Conservation (phyloP, 2,329 filamentous ascomycete species). For the Chalara sp. region DNA sequence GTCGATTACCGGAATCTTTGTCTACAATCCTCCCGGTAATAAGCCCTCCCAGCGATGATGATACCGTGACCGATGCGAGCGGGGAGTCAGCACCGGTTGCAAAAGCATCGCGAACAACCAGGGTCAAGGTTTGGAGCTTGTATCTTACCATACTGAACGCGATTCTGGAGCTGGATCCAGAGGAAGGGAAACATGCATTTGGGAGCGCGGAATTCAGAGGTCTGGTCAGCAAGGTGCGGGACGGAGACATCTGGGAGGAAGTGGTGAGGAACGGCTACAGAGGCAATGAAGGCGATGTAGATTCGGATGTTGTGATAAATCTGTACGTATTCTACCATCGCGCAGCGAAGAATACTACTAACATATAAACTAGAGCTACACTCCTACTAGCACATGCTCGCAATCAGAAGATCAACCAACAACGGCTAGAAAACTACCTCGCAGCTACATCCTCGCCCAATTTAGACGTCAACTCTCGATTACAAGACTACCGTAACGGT, state of each 20-base stretch:
- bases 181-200: conserved; percentile 85
- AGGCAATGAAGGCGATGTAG: conserved; percentile 81
- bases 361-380: conserved; percentile 57
- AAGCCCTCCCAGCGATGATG: conserved; percentile 39
- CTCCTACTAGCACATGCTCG: conserved; percentile 85
- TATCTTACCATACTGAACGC: conserved; percentile 92
- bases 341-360: conserved; percentile 11
- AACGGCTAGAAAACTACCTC: conserved; percentile 81
- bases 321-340: conserved; percentile 45
- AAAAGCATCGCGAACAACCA: conserved; percentile 70
- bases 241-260: conserved; percentile 91
- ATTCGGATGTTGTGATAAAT: conserved; percentile 90
- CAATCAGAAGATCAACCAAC: conserved; percentile 77
- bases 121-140: conserved; percentile 95
- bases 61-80: conserved; percentile 27
- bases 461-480: conserved; percentile 62
- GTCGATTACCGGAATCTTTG: conserved; percentile 82
- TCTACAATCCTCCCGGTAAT: conserved; percentile 81
- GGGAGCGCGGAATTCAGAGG: conserved; percentile 79
- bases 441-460: conserved; percentile 68
- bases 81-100: conserved; percentile 58
- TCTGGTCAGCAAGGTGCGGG: conserved; percentile 76
- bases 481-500: conserved; percentile 54
- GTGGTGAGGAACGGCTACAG: conserved; percentile 83
- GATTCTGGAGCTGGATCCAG: conserved; percentile 78